Evolutionary conservation across 129 eudicot genomes (phyloP), one percentile per base, ranked within the genome.

Genomic region (Artemisia argyi): DNA sequence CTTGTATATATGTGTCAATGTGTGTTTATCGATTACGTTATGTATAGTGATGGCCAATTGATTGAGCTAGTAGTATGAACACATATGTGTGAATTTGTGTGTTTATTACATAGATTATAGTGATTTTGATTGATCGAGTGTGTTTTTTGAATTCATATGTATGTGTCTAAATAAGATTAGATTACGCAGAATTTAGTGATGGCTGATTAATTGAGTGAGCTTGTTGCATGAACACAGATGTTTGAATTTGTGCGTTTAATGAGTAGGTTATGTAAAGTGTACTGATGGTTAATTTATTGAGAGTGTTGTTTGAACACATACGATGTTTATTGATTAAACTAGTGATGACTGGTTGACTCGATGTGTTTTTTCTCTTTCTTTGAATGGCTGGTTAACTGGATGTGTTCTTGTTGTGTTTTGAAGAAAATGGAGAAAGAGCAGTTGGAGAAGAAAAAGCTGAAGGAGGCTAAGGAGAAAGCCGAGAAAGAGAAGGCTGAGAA

Each of bases 381-480:
- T 39, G 46, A 39, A 39, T 39, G 10, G 46, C 46, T 5, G 44
- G 44, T 7, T 35, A 35, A 35, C 46, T 39, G 46, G 46, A 39
- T 6, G 46, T 65, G n/a, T 75, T 75, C 22, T 63, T 74, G 65
- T 12, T 46, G 32, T 66, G 51, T 57, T 46, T 6, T 67, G 66
- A 86, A 39, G 46, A 39, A 39, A 39, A 39, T 39, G 46, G 46
- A 39, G 46, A 24, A 24, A 77, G 97, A 90, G 81, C 85, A 75
- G 81, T 4, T 72, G 85, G 97, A 90, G 85, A 90, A 90, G 77
- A 53, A 68, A 80, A 90, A 74, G 85, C 71, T 58, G 74, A 85
- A 87, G 85, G 84, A 74, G 26, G 95, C 81, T 35, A 86, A 87
- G 71, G 97, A 87, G 87, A 90, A 83, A 62, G 89, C 91, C 10